Conservation (phyloP, 805 yeast species). For the Blastobotrys chiropterorum region DNA sequence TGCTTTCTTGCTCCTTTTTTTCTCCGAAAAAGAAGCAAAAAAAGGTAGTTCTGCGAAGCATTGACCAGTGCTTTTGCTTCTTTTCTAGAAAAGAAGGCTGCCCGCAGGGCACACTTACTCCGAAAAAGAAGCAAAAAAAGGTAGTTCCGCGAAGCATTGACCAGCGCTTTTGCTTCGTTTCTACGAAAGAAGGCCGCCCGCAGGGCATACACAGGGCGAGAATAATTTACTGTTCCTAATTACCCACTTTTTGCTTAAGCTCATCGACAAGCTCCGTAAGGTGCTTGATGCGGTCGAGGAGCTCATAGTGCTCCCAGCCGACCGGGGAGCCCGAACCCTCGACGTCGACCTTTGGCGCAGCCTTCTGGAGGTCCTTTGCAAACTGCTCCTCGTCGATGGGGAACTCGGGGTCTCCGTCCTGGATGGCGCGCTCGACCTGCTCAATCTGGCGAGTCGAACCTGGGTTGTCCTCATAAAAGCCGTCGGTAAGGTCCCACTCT, state of each 20-base stretch:
- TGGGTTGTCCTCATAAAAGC: constrained; percentile 39
- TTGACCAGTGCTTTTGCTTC: background rate
- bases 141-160: background rate
- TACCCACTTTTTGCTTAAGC: constrained; percentile 8
- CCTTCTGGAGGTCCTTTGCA: constrained; percentile 42
- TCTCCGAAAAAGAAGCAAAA: background rate
- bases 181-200: background rate
- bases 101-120: background rate
- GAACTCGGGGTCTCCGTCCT: constrained; percentile 69
- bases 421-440: constrained; percentile 44
- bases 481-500: constrained; percentile 82
- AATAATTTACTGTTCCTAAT: background rate
- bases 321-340: constrained; percentile 17
- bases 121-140: background rate
- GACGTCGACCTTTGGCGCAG: constrained; percentile 53
- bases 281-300: constrained; percentile 15
- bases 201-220: too few relatives aligned
- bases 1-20: too few relatives aligned
- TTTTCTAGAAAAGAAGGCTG: background rate
- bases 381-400: constrained; percentile 45
- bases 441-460: constrained; percentile 30
- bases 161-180: background rate
- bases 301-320: constrained; percentile 18
- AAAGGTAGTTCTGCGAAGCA: background rate
- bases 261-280: constrained; percentile 15